phyloP scores from a whole-genome alignment of 192 early-diverging fungal species.

The Obelidium mucronatum region DNA sequence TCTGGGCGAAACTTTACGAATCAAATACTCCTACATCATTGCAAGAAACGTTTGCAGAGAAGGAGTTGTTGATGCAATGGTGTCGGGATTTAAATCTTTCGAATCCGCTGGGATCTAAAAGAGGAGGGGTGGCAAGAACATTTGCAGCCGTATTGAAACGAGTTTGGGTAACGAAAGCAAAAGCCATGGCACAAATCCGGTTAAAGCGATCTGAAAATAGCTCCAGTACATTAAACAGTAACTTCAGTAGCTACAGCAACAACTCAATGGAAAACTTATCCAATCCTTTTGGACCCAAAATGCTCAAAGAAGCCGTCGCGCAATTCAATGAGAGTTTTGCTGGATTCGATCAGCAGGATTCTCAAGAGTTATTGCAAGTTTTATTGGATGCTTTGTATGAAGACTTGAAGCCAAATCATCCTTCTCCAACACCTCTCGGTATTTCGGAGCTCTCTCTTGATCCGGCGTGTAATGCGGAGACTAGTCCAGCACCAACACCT shows the following conservation, averaged over 20 bases:
- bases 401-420: conserved; percentile 44
- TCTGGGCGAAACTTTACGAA: background rate
- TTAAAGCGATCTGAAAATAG: conserved; percentile 16
- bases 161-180: conserved; percentile 33
- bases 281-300: background rate
- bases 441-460: background rate
- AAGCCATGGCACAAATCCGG: conserved; percentile 73
- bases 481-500: background rate
- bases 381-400: conserved; percentile 86
- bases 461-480: background rate
- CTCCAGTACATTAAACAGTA: background rate
- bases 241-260: background rate
- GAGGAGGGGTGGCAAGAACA: conserved; percentile 68
- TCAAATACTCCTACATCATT: background rate
- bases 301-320: background rate
- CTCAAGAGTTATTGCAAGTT: conserved; percentile 87
- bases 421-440: conserved; percentile 39
- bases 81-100: conserved; percentile 56
- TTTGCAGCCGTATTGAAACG: conserved; percentile 74
- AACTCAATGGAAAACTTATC: background rate
- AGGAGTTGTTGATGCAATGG: conserved; percentile 10
- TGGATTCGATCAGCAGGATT: conserved; percentile 89
- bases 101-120: conserved; percentile 67
- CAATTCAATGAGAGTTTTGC: conserved; percentile 68
- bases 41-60: background rate